Evolutionary conservation across 306 rosid genomes (phyloP), one percentile per base, ranked within the genome.

Genomic region (Ceratonia siliqua): DNA sequence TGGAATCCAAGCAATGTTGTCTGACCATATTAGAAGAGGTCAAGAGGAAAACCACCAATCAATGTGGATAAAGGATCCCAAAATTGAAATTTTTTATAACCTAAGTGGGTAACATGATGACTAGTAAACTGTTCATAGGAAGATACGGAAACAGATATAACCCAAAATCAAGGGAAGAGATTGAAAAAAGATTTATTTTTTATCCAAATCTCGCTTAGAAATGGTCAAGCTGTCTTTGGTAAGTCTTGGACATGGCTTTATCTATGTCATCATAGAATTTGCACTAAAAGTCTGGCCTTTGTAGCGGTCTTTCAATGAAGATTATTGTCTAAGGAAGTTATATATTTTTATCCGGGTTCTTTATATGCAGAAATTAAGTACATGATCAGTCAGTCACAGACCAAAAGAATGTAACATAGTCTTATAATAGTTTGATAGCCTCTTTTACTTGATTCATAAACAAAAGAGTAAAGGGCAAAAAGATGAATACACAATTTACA

Each of bases 291-390:
- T 68, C 46, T 14, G 45, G 9, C 42, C 8, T 38, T 41, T 4
- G 22, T 5, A 9, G 9, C 43, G 36, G 71, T 11, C 9, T 45
- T 67, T 45, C 17, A 25, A 8, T 13, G 11, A 27, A 57, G 15
- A n/a, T n/a, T n/a, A n/a, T n/a, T n/a, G n/a, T n/a, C n/a, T n/a
- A n/a, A n/a, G n/a, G n/a, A n/a, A n/a, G n/a, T n/a, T n/a, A n/a
- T n/a, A n/a, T n/a, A n/a, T n/a, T n/a, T n/a, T n/a, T n/a, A n/a
- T n/a, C n/a, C n/a, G n/a, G n/a, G n/a, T n/a, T n/a, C n/a, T n/a
- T n/a, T n/a, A n/a, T 38, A 70, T n/a, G 8, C 17, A 27, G 55
- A 66, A 43, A 66, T 41, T 25, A 72, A 39, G 42, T 75, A 41
- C 24, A 41, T 33, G 41, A 58, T 21, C 32, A 43, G 70, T 21